Base-by-base conservation (phyloP, 768 basidiomycete species). In the Suillus lakei region DNA sequence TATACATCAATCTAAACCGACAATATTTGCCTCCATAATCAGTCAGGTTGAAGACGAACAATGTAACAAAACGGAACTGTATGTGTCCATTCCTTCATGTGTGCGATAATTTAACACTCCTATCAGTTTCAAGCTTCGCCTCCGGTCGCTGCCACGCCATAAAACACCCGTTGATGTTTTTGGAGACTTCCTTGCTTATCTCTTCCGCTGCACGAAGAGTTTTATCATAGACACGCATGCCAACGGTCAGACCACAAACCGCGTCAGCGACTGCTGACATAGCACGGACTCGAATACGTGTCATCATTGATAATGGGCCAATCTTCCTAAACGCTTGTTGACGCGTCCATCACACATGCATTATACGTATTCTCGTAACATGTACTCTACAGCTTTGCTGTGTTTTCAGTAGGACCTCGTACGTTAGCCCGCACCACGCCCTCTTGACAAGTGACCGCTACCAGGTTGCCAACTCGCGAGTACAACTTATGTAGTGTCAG, bases 151-250 rank as follows among this genome's bases (percentile, higher is more conserved):
- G 30, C 91, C 91, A 0, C 82, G 80, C n/a, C 78, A 83, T 38
- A 91, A 91, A 71, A 83, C 86, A 0, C 83, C 91, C 41, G 86
- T 92, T 3, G 84, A 92, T 70, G 89, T 92, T 53, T 92, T 93
- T 69, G 91, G 89, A 70, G 91, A 93, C 78, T 93, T 90, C 74
- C 84, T 93, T 10, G 82, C 83, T 15, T 93, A 92, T 76, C 82
- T 92, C 59, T 92, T 88, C 76, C 81, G 78, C 60, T 93, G 91
- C 76, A 92, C 91, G 7, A 85, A 85, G 55, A 87, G 82, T 46
- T 93, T 92, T 75, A 91, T 93, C 76, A 83, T 82, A 65, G 91
- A 93, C 68, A 93, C 91, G n/a, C 91, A 93, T 70, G 91, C 90
- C 21, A 89, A 90, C 66, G 91, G 91, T 0, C 78, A 79, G 26